Percentiles rank a stretch among this genome's conserved stretches.
phyloP scores from a whole-genome alignment of 192 early-diverging fungal genomes.

The Umbelopsis vinacea region DNA sequence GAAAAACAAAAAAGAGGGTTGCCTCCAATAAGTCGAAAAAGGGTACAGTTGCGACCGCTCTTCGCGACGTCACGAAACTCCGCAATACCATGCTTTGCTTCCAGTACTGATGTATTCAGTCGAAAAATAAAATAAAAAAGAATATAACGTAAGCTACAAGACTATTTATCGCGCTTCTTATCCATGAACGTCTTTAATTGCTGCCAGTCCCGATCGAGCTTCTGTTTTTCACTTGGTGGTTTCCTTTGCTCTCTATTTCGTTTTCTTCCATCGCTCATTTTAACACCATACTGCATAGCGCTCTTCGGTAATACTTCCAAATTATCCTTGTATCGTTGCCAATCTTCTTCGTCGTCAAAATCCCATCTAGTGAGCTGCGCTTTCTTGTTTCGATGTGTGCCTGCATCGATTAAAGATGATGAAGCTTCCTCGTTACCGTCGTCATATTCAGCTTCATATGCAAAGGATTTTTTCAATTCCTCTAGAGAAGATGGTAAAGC shows the following conservation, averaged over 20 bases:
- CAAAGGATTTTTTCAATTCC: conserved; percentile 35
- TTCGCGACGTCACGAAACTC: conserved; percentile 13
- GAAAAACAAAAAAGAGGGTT: no score
- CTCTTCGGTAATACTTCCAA: conserved; percentile 76
- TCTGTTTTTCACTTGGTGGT: conserved; percentile 50
- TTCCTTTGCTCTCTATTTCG: conserved; percentile 47
- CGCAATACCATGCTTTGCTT: not conserved
- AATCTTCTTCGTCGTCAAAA: conserved; percentile 82
- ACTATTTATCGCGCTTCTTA: conserved; percentile 47
- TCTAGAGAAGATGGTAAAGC: conserved; percentile 44
- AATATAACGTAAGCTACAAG: no score
- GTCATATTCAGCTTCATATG: conserved; percentile 59
- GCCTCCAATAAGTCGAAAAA: not conserved
- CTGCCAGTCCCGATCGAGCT: conserved; percentile 54
- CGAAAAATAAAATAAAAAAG: not conserved
- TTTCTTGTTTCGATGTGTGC: conserved; percentile 71
- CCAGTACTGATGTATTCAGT: not conserved
- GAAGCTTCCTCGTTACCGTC: conserved; percentile 47
- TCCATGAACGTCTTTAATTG: conserved; percentile 53
- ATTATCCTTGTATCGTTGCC: conserved; percentile 71
- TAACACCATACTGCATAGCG: conserved; percentile 78
- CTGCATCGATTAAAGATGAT: conserved; percentile 66
- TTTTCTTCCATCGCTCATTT: conserved; percentile 67
- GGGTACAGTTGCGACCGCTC: not conserved
- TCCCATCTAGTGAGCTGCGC: conserved; percentile 73